Conservation (phyloP, 1,284 basidiomycete genomes). For the Naganishia sp. region DNA sequence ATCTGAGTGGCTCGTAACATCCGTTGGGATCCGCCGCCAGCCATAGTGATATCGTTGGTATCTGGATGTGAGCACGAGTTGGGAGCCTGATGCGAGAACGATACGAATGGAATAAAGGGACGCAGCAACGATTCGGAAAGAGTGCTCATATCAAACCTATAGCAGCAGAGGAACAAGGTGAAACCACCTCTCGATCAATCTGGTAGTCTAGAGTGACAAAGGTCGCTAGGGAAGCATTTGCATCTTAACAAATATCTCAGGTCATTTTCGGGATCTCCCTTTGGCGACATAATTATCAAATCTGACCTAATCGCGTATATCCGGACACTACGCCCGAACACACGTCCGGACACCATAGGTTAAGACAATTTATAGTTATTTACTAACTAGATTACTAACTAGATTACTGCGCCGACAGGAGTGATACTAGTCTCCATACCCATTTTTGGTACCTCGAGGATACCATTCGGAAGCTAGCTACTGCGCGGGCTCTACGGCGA, state of each 20-base stretch:
- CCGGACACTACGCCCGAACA: neutral
- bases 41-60: neutral
- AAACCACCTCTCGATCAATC: no score
- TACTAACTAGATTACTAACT: neutral
- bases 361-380: constrained; percentile 6
- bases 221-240: neutral
- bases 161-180: no score
- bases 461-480: no score
- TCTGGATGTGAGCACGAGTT: neutral
- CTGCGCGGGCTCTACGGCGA: no score
- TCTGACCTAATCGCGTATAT: neutral
- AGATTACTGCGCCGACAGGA: no score
- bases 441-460: no score
- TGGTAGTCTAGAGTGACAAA: neutral
- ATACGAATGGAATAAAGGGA: no score
- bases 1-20: neutral
- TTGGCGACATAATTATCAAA: neutral
- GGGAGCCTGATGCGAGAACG: neutral
- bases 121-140: no score
- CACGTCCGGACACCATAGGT: neutral
- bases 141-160: no score
- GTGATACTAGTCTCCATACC: no score
- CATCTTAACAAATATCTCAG: neutral
- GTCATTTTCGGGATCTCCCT: neutral
- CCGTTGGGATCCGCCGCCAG: neutral